Base-by-base conservation (phyloP, 179 eudicot genomes). In the Actinidia chinensis region DNA sequence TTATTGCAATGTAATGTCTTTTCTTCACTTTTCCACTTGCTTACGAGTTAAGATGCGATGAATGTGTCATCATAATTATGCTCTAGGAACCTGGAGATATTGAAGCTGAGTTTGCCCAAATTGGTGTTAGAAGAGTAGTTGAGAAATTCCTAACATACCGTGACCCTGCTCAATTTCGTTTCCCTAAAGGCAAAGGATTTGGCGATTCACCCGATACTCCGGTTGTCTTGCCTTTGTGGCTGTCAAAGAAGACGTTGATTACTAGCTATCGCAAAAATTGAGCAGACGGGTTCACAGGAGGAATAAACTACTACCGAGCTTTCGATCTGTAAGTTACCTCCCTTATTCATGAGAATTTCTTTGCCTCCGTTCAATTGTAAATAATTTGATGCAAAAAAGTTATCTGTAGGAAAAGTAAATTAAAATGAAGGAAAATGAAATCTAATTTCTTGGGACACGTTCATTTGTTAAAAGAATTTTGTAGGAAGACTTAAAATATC, bases 21-120 rank as follows among this genome's bases (percentile, higher is more conserved):
- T 3, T 36, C 40, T 36, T 36, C 40, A 36, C 40, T 36, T 36
- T 36, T 36, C 40, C 40, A 36, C 40, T 36, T 1, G 40, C 40
- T 36, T 36, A 36, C 40, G 40, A 36, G 40, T 23, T 25, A 60
- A 23, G 36, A 60, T 63, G 42, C 67, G 3, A 25, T 28, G 12
- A 4, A 63, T 22, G 28, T 13, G 43, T 28, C 25, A 63, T 63
- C 67, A 43, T 33, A 81, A 42, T 60, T 25, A 33, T 60, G 48
- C 48, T 82, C 66, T 51, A 92, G 97, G 92, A 84, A 82, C 95
- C 93, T 68, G 92, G 91, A 44, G 89, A 86, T 0, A 86, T 89
- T 54, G 84, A 90, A 79, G 86, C 73, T 6, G 90, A 87, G 80
- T 79, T 90, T 72, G 79, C 68, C 5, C 56, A 81, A 42, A 72